Evolutionary conservation across 495 filamentous ascomycete genomes (phyloP), one percentile per base, ranked within the genome.

Genomic region (Penicillium longicatenatum): DNA sequence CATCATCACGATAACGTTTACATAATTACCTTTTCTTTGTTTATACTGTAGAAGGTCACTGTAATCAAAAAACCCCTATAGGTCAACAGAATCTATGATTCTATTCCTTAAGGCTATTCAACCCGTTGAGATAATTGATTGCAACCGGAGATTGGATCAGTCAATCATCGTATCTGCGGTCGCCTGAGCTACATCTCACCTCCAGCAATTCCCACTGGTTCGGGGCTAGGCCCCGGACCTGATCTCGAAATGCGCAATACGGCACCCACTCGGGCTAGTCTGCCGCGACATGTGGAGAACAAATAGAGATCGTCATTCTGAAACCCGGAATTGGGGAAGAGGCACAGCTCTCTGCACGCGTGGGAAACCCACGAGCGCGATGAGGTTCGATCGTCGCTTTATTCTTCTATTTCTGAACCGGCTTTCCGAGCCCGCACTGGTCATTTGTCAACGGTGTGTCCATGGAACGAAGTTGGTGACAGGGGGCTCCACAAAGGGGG

Each of bases 231-330:
- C n/a, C 37, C 31, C 31, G 31, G 31, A 3, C 3, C 26, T 26
- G 26, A 26, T 39, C 37, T 39, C 6, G 37, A 39, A n/a, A 39
- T 39, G 37, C 37, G 37, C 14, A 39, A 39, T 39, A 39, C 37
- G 31, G 12, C 31, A 35, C 31, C 16, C n/a, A 39, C 16, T 39
- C 16, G 37, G 37, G 37, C 16, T 39, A 39, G 37, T n/a, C 6
- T 39, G 14, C 16, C 31, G 3, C 26, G 16, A 21, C 22, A 39
- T 52, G 50, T 52, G 50, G 50, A 24, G 50, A 41, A 26, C 19
- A 26, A 52, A 42, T 43, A 35, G 35, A 4, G 50, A 52, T 52
- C 50, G 33, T 37, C 50, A 33, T 21, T 43, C 20, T 42, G 19
- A 10, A 52, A 42, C 20, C 50, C 35, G 33, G 1, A 52, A 26